A percentile compares a stretch with the other conserved stretches of the same genome.
phyloP scores from a whole-genome alignment of 208 protist genomes.

The Wallacemonas collosoma region DNA sequence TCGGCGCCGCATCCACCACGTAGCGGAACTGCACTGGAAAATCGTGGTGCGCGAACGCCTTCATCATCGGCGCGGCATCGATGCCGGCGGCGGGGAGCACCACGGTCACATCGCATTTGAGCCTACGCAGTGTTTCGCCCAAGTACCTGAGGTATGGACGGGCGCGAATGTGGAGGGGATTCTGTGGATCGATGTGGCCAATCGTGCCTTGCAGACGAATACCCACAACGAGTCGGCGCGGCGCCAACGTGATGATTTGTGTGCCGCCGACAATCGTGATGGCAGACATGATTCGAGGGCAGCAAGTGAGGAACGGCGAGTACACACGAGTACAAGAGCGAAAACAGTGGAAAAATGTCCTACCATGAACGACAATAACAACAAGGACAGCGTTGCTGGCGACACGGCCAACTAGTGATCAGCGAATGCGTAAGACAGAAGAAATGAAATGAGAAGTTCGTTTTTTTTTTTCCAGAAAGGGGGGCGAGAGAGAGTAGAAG shows the following conservation, averaged over 20 bases:
- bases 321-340: not conserved
- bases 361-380: no score
- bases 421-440: no score
- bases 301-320: not conserved
- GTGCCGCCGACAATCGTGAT: slow-evolving; percentile 31
- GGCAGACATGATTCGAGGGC: slow-evolving; percentile 27
- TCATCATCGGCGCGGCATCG: slow-evolving; percentile 32
- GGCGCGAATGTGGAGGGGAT: slow-evolving; percentile 40
- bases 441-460: no score
- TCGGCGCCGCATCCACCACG: slow-evolving; percentile 31
- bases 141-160: slow-evolving; percentile 79
- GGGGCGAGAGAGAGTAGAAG: no score
- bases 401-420: no score
- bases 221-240: slow-evolving; percentile 54
- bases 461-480: no score
- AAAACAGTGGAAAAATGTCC: not conserved
- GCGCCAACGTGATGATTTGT: slow-evolving; percentile 37
- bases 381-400: no score
- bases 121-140: slow-evolving; percentile 50
- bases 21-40: slow-evolving; percentile 54
- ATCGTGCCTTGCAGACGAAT: slow-evolving; percentile 75
- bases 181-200: slow-evolving; percentile 41
- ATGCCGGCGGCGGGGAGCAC: slow-evolving; percentile 34
- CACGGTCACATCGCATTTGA: slow-evolving; percentile 72
- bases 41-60: slow-evolving; percentile 39